Evolutionary conservation across 176 grass and related monocot species (phyloP).

Genomic region (Zea luxurians): DNA sequence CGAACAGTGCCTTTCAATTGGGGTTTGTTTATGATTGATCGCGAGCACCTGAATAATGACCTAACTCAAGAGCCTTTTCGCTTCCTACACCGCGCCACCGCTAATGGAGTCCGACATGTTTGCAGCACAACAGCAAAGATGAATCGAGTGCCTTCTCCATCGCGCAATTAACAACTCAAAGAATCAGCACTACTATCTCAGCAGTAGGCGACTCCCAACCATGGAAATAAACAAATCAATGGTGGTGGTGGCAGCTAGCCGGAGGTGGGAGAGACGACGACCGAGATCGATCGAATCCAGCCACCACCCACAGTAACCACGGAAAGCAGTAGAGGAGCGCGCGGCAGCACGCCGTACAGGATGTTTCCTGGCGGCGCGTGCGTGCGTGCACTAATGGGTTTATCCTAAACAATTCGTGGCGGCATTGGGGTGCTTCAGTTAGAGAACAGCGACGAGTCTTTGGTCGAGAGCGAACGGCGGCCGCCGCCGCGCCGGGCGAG

Average conservation of each 20-base stretch:
- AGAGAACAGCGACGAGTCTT: slow-evolving; percentile 43
- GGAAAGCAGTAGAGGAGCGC: neutral
- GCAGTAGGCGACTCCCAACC: slow-evolving; percentile 52
- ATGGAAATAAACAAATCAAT: slow-evolving; percentile 15
- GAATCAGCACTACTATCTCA: slow-evolving; percentile 50
- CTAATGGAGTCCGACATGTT: slow-evolving; percentile 55
- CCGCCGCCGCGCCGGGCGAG: slow-evolving; percentile 34
- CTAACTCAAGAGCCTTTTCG: slow-evolving; percentile 55
- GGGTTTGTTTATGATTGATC: slow-evolving; percentile 37
- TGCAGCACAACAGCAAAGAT: slow-evolving; percentile 17
- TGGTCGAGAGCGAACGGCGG: slow-evolving; percentile 34
- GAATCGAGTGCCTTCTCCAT: slow-evolving; percentile 41
- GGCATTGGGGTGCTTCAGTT: slow-evolving; percentile 1
- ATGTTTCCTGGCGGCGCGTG: slow-evolving; percentile 10
- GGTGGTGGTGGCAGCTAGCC: neutral
- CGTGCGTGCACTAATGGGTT: neutral
- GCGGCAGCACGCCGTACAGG: neutral
- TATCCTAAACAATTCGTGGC: neutral
- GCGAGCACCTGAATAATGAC: slow-evolving; percentile 51
- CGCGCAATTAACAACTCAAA: slow-evolving; percentile 47
- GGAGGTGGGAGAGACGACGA: slow-evolving; percentile 6
- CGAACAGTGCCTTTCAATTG: slow-evolving; percentile 11
- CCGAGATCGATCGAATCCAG: slow-evolving; percentile 14
- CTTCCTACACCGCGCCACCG: slow-evolving; percentile 1
- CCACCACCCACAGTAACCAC: slow-evolving; percentile 20